Percentiles rank a stretch among this genome's conserved stretches.
Evolutionary conservation across 2,329 filamentous ascomycete genomes (phyloP).

Genomic region (Cladophialophora exuberans): DNA sequence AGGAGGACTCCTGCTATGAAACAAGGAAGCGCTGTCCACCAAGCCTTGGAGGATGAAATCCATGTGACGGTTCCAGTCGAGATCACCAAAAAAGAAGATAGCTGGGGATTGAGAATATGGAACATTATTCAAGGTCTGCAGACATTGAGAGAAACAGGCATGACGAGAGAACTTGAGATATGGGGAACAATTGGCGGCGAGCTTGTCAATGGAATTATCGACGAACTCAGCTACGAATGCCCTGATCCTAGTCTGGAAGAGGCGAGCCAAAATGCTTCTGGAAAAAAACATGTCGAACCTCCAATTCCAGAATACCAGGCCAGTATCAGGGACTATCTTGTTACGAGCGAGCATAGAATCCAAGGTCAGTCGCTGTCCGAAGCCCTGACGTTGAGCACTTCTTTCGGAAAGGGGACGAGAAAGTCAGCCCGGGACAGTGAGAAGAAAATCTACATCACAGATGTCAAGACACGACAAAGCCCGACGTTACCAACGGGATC

Average conservation of each 20-base stretch:
- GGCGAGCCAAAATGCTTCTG: constrained; percentile 57
- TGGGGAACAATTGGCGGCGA: constrained; percentile 85
- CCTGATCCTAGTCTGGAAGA: constrained; percentile 73
- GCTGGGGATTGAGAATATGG: constrained; percentile 82
- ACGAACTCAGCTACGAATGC: constrained; percentile 77
- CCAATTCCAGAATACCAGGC: constrained; percentile 49
- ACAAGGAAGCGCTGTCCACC: constrained; percentile 76
- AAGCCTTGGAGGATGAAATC: constrained; percentile 81
- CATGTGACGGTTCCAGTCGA: constrained; percentile 76
- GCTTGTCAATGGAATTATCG: constrained; percentile 86
- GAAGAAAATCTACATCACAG: constrained; percentile 71
- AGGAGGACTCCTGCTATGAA: constrained; percentile 81
- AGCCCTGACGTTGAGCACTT: too few species aligned
- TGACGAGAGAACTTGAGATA: constrained; percentile 76
- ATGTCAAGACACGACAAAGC: constrained; percentile 81
- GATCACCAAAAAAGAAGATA: constrained; percentile 75
- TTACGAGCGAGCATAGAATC: constrained; percentile 31
- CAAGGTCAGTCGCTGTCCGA: constrained; percentile 38
- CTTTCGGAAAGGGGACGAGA: constrained; percentile 26
- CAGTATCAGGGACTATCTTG: constrained; percentile 49
- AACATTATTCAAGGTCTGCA: constrained; percentile 86
- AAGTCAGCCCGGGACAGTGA: constrained; percentile 31
- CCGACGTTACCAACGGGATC: constrained; percentile 66
- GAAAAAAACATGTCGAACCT: constrained; percentile 54
- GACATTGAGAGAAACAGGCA: constrained; percentile 69